Base-by-base conservation (phyloP, 2,329 filamentous ascomycete species). In the Scorias spongiosa region DNA sequence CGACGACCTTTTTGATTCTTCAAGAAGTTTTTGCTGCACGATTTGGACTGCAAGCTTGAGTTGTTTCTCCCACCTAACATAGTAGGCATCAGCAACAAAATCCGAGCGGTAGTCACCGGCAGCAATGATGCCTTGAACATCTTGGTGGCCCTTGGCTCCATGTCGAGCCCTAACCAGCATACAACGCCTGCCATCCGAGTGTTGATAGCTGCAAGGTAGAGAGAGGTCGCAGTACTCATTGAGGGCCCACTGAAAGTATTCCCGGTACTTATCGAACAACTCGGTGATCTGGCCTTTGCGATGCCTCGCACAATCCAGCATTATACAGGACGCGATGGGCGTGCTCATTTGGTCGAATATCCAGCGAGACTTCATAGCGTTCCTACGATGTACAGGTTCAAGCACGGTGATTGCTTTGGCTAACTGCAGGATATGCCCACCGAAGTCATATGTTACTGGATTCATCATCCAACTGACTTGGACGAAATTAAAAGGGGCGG, bases 401-500 rank as follows among this genome's bases (percentile, higher is more conserved):
- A 36, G 32, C 12, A 15, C 32, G 32, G 32, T 15, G 32, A 36
- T 36, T 3, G 32, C 11, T 15, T 50, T 52, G 0, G 65, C 65
- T 1, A 71, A 54, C 42, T 66, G 62, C 7, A 69, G 48, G 10
- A 70, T 68, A 42, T 70, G 65, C 0, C 64, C 67, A 3, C 63
- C 62, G 53, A 70, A 68, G 40, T 67, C 57, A 1, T 49, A 42
- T 1, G 66, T 63, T 15, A 72, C 66, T 0, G 66, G 66, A 41
- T 58, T 68, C 38, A 62, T 60, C 2, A 48, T 47, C 11, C 66
- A 61, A 2, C 66, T 60, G 2, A 59, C 62, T 29, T 67, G 52
- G 2, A 71, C 60, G 46, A 72, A 71, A 49, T 73, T 63, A 49
- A 72, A 72, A 1, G 69, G 65, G 0, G 43, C 54, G 36, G 66